Percentiles rank a stretch among this genome's conserved stretches.
These are phyloP conservation scores for Arthrobotrys musiformis DNA, from an alignment of 2,329 filamentous ascomycete genomes.

Conservation along the genomic window DNA sequence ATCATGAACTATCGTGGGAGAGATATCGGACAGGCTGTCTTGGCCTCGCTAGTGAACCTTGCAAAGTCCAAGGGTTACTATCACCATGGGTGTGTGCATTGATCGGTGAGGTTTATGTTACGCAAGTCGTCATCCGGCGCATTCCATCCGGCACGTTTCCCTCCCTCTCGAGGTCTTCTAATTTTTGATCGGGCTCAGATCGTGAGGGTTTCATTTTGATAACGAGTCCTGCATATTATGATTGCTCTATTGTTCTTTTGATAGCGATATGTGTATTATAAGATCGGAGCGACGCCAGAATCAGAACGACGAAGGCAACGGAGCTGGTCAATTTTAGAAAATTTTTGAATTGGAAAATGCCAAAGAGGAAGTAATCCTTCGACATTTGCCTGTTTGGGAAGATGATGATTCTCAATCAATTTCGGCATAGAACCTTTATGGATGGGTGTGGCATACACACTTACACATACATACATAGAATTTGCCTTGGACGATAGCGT, in stretches of 20 bases:
- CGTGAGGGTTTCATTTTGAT: constrained; percentile 11
- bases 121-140: constrained; percentile 33
- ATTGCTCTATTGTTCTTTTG: constrained; percentile 2
- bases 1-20: constrained; percentile 1
- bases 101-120: constrained; percentile 7
- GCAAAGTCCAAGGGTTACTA: constrained; percentile 15
- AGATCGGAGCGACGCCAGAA: background rate
- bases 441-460: background rate
- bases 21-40: constrained; percentile 19
- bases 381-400: constrained; percentile 23
- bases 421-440: background rate
- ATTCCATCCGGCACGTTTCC: constrained; percentile 5
- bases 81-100: constrained; percentile 9
- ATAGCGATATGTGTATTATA: background rate
- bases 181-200: constrained; percentile 16
- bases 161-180: constrained; percentile 24
- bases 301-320: background rate
- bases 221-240: background rate
- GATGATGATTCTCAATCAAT: constrained; percentile 17
- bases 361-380: constrained; percentile 48
- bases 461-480: too few species aligned
- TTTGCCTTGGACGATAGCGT: too few species aligned
- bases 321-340: constrained; percentile 20
- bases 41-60: constrained; percentile 27
- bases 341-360: background rate